A percentile compares a stretch with the other conserved stretches of the same genome.
These are phyloP conservation scores for Talaromyces sp. DNA, from an alignment of 2,329 filamentous ascomycete genomes.

Conservation along the genomic window DNA sequence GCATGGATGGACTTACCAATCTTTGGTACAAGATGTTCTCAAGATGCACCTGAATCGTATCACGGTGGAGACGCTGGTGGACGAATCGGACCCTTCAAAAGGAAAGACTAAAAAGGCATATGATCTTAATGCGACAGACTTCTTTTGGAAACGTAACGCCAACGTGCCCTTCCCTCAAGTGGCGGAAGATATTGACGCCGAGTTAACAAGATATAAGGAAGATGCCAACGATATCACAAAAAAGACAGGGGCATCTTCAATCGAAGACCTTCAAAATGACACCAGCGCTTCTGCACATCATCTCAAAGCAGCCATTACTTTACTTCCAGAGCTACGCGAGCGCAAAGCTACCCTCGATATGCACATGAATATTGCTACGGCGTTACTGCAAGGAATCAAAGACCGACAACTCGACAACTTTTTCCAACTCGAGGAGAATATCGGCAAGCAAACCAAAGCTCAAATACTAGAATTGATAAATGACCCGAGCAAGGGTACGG, in stretches of 20 bases:
- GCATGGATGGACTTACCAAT: constrained; percentile 90
- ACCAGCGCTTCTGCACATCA: constrained; percentile 87
- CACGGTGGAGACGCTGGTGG: constrained; percentile 78
- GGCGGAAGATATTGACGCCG: constrained; percentile 90
- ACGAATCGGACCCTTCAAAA: constrained; percentile 71
- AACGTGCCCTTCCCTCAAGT: constrained; percentile 90
- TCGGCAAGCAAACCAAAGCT: constrained; percentile 83
- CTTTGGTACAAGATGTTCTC: constrained; percentile 73
- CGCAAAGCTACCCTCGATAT: constrained; percentile 92
- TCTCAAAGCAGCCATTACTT: constrained; percentile 89
- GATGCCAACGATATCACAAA: constrained; percentile 91
- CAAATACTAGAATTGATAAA: constrained; percentile 86
- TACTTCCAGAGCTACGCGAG: constrained; percentile 86
- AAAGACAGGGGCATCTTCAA: constrained; percentile 86
- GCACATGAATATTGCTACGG: constrained; percentile 97
- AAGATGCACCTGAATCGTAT: constrained; percentile 88
- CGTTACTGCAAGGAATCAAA: constrained; percentile 77
- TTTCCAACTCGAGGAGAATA: constrained; percentile 90
- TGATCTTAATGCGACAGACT: constrained; percentile 84
- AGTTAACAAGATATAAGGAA: constrained; percentile 91
- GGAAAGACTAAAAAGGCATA: constrained; percentile 83
- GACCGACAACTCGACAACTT: constrained; percentile 93
- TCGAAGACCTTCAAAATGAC: constrained; percentile 90
- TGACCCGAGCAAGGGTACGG: constrained; percentile 74
- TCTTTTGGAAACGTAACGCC: constrained; percentile 95